These are phyloP conservation scores for Arachnomyces sp. DNA, from an alignment of 2,329 filamentous ascomycete species.

Conservation along the genomic window DNA sequence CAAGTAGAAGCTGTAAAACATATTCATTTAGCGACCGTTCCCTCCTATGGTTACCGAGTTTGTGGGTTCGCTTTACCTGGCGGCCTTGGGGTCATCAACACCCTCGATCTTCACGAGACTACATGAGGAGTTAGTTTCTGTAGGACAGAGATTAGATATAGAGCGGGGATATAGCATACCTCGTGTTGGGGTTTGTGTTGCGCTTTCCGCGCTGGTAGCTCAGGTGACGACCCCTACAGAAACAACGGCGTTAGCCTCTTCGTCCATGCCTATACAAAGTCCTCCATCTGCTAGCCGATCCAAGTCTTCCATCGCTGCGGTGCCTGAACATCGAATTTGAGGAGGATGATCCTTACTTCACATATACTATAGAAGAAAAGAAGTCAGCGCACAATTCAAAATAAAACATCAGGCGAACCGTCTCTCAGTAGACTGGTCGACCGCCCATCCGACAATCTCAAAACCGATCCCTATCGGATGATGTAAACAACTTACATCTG, in stretches of 20 bases:
- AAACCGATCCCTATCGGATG: background rate
- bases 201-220: conserved; percentile 95
- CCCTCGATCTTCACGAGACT: conserved; percentile 98
- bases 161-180: conserved; percentile 19
- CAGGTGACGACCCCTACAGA: conserved; percentile 83
- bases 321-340: background rate
- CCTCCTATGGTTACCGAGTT: conserved; percentile 16
- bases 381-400: conserved; percentile 22
- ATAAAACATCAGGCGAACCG: conserved; percentile 9
- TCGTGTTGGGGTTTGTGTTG: conserved; percentile 80
- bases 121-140: conserved; percentile 10
- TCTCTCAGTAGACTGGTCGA: conserved; percentile 1
- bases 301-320: background rate
- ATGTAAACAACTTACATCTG: conserved; percentile 58
- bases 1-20: conserved; percentile 65
- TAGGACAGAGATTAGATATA: background rate
- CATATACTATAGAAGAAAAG: conserved; percentile 57
- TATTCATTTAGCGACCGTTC: conserved; percentile 16
- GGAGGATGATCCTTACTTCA: conserved; percentile 61
- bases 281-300: background rate
- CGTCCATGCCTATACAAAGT: conserved; percentile 6
- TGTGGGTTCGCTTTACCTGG: conserved; percentile 52
- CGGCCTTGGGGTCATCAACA: conserved; percentile 81
- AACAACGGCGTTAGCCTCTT: conserved; percentile 17
- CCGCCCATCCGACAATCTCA: conserved; percentile 7